These are phyloP conservation scores for Naganishia liquefaciens DNA, from an alignment of 1,284 basidiomycete genomes.

Conservation along the genomic window DNA sequence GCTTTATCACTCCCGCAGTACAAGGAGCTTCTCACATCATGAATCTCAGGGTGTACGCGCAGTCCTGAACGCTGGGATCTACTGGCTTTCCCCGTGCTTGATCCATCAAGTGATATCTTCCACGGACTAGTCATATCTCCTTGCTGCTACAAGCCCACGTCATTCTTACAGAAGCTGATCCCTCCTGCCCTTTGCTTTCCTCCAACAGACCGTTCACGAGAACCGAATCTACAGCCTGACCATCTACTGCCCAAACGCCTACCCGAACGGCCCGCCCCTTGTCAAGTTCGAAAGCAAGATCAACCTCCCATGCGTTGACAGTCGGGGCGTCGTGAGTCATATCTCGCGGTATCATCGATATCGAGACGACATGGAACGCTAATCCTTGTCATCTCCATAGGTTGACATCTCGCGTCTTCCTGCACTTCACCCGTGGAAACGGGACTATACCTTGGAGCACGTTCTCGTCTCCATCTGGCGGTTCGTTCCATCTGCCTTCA, in stretches of 20 bases:
- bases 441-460: conserved; percentile 76
- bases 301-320: conserved; percentile 90
- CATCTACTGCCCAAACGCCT: conserved; percentile 78
- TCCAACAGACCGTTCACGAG: conserved; percentile 83
- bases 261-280: conserved; percentile 62
- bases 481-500: conserved; percentile 58
- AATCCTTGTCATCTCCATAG: conserved; percentile 39
- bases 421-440: conserved; percentile 72
- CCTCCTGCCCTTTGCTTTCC: neutral
- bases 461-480: conserved; percentile 86
- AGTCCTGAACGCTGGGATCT: too few relatives aligned
- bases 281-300: conserved; percentile 78
- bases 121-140: too few relatives aligned
- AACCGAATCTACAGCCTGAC: conserved; percentile 97
- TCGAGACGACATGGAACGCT: neutral
- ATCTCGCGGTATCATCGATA: neutral
- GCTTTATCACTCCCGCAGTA: neutral
- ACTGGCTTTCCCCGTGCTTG: too few relatives aligned
- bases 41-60: too few relatives aligned
- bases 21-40: neutral
- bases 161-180: neutral
- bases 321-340: conserved; percentile 63
- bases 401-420: conserved; percentile 72
- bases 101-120: neutral
- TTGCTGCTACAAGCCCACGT: neutral